Conservation (phyloP, 176 grass and related monocot species). For the Zea luxurians region DNA sequence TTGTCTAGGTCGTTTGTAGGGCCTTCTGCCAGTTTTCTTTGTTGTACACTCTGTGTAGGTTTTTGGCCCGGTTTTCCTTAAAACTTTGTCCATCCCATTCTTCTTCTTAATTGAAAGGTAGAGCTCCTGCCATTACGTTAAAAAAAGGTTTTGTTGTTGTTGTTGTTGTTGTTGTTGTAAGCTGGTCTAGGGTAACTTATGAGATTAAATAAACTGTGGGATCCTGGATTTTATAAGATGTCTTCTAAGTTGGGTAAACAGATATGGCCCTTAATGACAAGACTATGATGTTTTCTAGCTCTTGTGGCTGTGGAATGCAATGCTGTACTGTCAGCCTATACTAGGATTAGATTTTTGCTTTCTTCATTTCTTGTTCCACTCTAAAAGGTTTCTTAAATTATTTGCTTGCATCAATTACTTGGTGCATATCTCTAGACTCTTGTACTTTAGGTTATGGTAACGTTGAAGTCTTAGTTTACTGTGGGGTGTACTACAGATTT, state of each 20-base stretch:
- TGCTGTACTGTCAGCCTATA: constrained; percentile 10
- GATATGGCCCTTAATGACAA: constrained; percentile 2
- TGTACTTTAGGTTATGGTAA: constrained; percentile 5
- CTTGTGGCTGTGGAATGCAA: not conserved
- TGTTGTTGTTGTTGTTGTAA: not conserved
- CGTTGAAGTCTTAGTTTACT: not conserved
- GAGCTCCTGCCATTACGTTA: no score
- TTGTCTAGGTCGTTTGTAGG: no score
- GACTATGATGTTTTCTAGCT: not conserved
- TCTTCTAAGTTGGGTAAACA: not conserved
- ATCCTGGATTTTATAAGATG: not conserved
- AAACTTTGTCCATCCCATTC: no score
- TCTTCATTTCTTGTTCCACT: not conserved
- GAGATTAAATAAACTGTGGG: not conserved
- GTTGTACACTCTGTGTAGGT: no score
- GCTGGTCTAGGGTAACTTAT: not conserved
- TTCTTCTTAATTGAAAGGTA: no score
- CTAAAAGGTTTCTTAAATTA: not conserved
- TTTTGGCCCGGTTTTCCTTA: no score
- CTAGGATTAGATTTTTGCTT: constrained; percentile 21
- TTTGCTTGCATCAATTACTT: constrained; percentile 19
- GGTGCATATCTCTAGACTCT: constrained; percentile 1
- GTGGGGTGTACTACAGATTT: not conserved
- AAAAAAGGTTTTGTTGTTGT: no score
- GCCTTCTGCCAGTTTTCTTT: no score